Evolutionary conservation across 1,284 basidiomycete genomes (phyloP).

Genomic region (Puccinia horiana): DNA sequence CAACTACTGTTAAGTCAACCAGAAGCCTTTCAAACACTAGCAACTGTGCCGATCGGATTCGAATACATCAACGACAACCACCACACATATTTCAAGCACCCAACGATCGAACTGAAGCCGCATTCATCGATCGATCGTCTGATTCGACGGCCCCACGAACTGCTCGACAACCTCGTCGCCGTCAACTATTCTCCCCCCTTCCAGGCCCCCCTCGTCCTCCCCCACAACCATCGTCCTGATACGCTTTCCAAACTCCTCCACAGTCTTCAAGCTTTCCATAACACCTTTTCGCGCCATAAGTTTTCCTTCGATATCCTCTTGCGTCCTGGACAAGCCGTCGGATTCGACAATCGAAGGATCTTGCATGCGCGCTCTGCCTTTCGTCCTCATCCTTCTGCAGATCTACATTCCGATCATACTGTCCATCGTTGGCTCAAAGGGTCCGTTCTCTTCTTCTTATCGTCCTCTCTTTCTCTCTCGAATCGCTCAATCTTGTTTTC

Average conservation of each 20-base stretch:
- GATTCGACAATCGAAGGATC: slow-evolving; percentile 92
- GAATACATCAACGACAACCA: slow-evolving; percentile 90
- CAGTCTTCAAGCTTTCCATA: slow-evolving; percentile 69
- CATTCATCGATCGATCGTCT: slow-evolving; percentile 30
- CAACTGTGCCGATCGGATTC: slow-evolving; percentile 72
- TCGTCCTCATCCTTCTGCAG: slow-evolving; percentile 53
- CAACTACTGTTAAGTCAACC: slow-evolving; percentile 65
- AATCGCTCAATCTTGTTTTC: not conserved
- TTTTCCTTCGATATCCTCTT: slow-evolving; percentile 71
- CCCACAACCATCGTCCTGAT: slow-evolving; percentile 28
- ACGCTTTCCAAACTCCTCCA: slow-evolving; percentile 65
- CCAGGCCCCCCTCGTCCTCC: slow-evolving; percentile 69
- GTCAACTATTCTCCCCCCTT: slow-evolving; percentile 96
- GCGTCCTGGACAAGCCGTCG: slow-evolving; percentile 78
- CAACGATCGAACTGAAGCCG: slow-evolving; percentile 71
- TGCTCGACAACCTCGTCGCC: slow-evolving; percentile 61
- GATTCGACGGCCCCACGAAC: slow-evolving; percentile 33
- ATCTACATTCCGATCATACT: slow-evolving; percentile 49
- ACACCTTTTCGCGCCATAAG: slow-evolving; percentile 58
- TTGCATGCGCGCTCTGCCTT: slow-evolving; percentile 86
- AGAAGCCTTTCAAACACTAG: slow-evolving; percentile 67
- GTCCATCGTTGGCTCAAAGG: slow-evolving; percentile 46
- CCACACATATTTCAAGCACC: slow-evolving; percentile 76
- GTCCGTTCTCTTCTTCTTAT: slow-evolving; percentile 20
- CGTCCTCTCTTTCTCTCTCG: not conserved